Percentiles rank a stretch among this genome's conserved stretches.
phyloP scores from a whole-genome alignment of 2,329 filamentous ascomycete species.

The Zasmidium cellare region DNA sequence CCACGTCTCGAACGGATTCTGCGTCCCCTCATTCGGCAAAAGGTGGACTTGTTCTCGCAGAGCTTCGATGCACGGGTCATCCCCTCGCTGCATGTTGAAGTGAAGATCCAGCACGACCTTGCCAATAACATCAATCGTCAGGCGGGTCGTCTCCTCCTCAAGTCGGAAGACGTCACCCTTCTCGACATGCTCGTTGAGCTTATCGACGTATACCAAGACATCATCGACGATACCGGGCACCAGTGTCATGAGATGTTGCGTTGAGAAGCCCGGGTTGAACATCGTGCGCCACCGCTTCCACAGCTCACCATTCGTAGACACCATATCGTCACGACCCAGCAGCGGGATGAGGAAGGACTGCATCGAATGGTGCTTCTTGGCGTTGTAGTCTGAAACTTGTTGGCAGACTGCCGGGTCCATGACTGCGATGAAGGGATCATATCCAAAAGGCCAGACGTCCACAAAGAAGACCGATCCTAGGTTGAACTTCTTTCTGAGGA shows the following conservation, averaged over 20 bases:
- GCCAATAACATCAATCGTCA: constrained; percentile 46
- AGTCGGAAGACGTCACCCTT: constrained; percentile 40
- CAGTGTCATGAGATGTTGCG: constrained; percentile 40
- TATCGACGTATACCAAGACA: constrained; percentile 32
- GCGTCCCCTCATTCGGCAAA: constrained; percentile 19
- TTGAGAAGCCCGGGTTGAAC: constrained; percentile 45
- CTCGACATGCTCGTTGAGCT: constrained; percentile 38
- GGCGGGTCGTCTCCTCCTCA: constrained; percentile 40
- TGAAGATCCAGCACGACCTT: constrained; percentile 39
- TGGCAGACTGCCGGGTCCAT: constrained; percentile 22
- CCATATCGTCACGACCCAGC: constrained; percentile 25
- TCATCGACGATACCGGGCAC: constrained; percentile 41
- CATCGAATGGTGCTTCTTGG: constrained; percentile 15
- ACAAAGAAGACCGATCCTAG: constrained; percentile 21
- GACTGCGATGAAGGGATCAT: constrained; percentile 19
- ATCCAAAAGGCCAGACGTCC: constrained; percentile 24
- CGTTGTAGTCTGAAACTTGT: constrained; percentile 19
- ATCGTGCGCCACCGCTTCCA: constrained; percentile 47
- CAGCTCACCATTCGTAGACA: constrained; percentile 37
- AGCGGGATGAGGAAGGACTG: constrained; percentile 17
- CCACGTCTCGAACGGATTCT: constrained; percentile 20
- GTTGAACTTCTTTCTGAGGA: constrained; percentile 21
- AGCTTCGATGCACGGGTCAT: constrained; percentile 39
- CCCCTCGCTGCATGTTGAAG: constrained; percentile 36
- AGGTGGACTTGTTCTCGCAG: constrained; percentile 36